Percentiles rank a stretch among this genome's conserved stretches.
Conservation (phyloP, 495 filamentous ascomycete species). For the Podospora appendiculata region DNA sequence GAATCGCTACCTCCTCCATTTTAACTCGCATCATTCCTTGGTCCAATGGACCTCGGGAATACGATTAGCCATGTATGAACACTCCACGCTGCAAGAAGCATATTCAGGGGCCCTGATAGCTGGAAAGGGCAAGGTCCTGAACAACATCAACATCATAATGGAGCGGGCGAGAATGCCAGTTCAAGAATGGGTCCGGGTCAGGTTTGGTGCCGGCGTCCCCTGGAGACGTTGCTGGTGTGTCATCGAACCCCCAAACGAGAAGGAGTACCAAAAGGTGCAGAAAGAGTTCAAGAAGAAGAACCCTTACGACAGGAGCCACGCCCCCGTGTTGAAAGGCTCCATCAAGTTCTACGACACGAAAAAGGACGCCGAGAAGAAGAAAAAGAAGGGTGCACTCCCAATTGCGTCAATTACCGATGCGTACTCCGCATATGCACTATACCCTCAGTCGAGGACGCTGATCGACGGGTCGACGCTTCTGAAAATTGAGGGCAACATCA, state of each 20-base stretch:
- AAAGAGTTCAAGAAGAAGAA: constrained; percentile 81
- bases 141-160: constrained; percentile 81
- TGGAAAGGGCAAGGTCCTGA: constrained; percentile 81
- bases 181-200: constrained; percentile 91
- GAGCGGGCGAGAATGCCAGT: constrained; percentile 65
- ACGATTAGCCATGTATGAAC: constrained; percentile 89
- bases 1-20: constrained; percentile 92
- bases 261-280: constrained; percentile 73
- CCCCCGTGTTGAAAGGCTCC: constrained; percentile 65
- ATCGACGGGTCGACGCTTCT: constrained; percentile 92
- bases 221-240: constrained; percentile 98
- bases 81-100: constrained; percentile 86
- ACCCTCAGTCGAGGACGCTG: constrained; percentile 84
- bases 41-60: constrained; percentile 96
- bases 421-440: constrained; percentile 90
- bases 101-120: constrained; percentile 95
- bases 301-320: constrained; percentile 63
- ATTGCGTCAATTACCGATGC: constrained; percentile 88
- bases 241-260: constrained; percentile 84
- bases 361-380: constrained; percentile 66
- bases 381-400: constrained; percentile 73
- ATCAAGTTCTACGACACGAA: constrained; percentile 89
- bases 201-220: constrained; percentile 92
- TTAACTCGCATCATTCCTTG: constrained; percentile 88
- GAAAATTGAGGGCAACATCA: constrained; percentile 89